Conservation (phyloP, 495 filamentous ascomycete genomes). For the Letharia columbiana region DNA sequence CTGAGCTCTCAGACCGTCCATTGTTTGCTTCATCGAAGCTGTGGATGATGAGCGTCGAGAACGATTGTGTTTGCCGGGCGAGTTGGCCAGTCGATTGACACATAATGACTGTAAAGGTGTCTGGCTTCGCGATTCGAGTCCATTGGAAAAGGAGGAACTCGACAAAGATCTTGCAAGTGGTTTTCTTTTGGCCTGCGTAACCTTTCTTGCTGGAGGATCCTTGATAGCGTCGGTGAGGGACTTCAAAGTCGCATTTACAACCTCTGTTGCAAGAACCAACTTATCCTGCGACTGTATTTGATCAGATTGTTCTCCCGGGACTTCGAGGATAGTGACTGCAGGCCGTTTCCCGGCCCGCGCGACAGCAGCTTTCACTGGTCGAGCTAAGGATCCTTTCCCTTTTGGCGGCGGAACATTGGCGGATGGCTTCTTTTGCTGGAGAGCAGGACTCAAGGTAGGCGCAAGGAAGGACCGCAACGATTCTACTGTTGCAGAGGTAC, state of each 20-base stretch:
- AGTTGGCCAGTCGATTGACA: slow-evolving; percentile 44
- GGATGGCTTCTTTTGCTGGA: slow-evolving; percentile 20
- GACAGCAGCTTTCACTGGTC: slow-evolving; percentile 19
- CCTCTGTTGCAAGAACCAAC: slow-evolving; percentile 66
- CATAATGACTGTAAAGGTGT: slow-evolving; percentile 41
- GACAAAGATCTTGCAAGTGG: slow-evolving; percentile 5
- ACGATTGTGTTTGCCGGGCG: slow-evolving; percentile 30
- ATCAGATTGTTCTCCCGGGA: slow-evolving; percentile 32
- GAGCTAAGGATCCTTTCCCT: background rate
- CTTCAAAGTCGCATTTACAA: slow-evolving; percentile 70
- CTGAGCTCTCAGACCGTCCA: slow-evolving; percentile 31
- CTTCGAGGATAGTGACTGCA: slow-evolving; percentile 24
- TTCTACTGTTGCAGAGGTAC: slow-evolving; percentile 40
- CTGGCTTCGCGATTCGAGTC: slow-evolving; percentile 22
- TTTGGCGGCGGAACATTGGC: slow-evolving; percentile 12
- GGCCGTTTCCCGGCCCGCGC: slow-evolving; percentile 32
- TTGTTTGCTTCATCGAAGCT: slow-evolving; percentile 25
- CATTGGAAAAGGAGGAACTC: slow-evolving; percentile 18
- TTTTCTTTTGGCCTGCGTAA: slow-evolving; percentile 4
- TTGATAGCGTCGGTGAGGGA: slow-evolving; percentile 66
- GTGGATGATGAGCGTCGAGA: slow-evolving; percentile 33
- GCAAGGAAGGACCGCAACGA: slow-evolving; percentile 44
- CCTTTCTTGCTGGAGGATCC: slow-evolving; percentile 18
- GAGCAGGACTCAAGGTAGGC: slow-evolving; percentile 11
- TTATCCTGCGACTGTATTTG: slow-evolving; percentile 51